Evolutionary conservation across 495 filamentous ascomycete genomes (phyloP).

Genomic region (Hypomontagnella monticulosa): DNA sequence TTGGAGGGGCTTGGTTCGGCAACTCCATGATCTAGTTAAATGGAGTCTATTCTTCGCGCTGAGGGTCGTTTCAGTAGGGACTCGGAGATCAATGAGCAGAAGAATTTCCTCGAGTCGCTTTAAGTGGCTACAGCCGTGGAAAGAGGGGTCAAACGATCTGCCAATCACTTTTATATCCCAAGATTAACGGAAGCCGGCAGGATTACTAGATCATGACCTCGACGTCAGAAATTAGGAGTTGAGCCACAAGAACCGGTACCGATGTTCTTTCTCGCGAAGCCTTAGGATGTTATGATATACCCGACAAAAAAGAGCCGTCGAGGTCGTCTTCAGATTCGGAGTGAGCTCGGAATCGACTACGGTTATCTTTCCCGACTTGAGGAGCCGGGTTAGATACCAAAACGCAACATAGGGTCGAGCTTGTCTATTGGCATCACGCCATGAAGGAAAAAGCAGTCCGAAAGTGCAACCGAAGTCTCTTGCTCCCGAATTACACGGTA

Average conservation of each 20-base stretch:
- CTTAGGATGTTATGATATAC: not conserved
- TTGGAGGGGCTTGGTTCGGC: not conserved
- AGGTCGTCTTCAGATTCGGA: not conserved
- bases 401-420: not conserved
- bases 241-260: no score
- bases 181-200: no score
- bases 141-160: not conserved
- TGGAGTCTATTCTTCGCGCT: not conserved
- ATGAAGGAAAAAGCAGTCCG: slow-evolving; percentile 8
- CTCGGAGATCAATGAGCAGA: not conserved
- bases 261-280: no score
- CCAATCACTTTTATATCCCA: no score
- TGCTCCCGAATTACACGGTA: slow-evolving; percentile 3
- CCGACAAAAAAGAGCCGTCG: not conserved
- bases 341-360: not conserved
- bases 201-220: no score
- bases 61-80: not conserved
- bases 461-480: slow-evolving; percentile 11
- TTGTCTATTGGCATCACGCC: slow-evolving; percentile 1
- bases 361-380: slow-evolving; percentile 4
- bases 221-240: no score
- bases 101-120: not conserved
- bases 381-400: slow-evolving; percentile 11
- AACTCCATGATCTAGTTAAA: slow-evolving; percentile 4
- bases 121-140: not conserved